Percentiles rank a stretch among this genome's conserved stretches.
Conservation (phyloP, 805 yeast genomes). For the Starmerella apicola region DNA sequence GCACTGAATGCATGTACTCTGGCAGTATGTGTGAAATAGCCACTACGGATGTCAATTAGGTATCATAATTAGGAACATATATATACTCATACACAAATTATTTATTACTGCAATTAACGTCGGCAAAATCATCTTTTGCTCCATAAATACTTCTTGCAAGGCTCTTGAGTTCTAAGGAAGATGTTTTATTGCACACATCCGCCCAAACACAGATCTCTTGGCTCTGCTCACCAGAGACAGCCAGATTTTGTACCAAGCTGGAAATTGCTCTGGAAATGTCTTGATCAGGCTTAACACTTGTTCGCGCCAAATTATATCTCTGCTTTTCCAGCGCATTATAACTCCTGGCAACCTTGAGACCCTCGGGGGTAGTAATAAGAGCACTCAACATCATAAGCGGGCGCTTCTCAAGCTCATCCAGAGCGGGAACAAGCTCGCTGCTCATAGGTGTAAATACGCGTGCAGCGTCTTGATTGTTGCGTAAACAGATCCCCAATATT, state of each 20-base stretch:
- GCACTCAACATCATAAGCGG: constrained; percentile 13
- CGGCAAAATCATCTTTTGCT: not conserved
- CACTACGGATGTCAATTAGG: too few relatives aligned
- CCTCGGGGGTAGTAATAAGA: constrained; percentile 14
- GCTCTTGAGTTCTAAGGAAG: not conserved
- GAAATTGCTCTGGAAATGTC: constrained; percentile 2
- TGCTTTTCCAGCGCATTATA: constrained; percentile 1
- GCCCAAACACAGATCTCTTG: constrained; percentile 16
- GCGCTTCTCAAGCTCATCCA: constrained; percentile 4
- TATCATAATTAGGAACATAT: too few relatives aligned
- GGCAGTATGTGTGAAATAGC: too few relatives aligned
- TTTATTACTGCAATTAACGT: not conserved
- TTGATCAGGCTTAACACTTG: not conserved
- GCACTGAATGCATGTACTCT: too few relatives aligned
- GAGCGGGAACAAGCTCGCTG: constrained; percentile 4
- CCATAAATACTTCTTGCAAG: not conserved
- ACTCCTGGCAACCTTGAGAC: constrained; percentile 1
- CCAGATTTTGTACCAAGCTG: constrained; percentile 12
- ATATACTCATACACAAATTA: not conserved
- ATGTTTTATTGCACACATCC: not conserved
- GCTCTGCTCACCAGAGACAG: constrained; percentile 9
- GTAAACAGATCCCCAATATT: constrained; percentile 50
- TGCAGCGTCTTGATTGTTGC: constrained; percentile 60
- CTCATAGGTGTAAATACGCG: not conserved
- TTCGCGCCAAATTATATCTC: constrained; percentile 1